phyloP scores from a whole-genome alignment of 129 eudicot species.

The Tagetes patula region DNA sequence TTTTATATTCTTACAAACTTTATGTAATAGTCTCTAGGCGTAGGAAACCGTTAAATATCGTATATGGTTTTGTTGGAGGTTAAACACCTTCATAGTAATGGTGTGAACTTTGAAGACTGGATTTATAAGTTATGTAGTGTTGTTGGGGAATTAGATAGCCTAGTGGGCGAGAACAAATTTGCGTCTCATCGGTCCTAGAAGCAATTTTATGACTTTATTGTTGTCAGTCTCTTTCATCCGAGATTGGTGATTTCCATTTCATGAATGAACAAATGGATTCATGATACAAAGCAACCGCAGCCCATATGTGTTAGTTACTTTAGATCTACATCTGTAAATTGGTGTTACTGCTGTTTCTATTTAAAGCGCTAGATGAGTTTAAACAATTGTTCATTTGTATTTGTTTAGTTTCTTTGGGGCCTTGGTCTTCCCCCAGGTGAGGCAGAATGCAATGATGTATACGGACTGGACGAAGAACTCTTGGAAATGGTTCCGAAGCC shows the following conservation, averaged over 20 bases:
- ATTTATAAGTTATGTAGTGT: background rate
- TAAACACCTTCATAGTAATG: background rate
- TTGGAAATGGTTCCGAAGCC: slow-evolving; percentile 96
- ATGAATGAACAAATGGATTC: background rate
- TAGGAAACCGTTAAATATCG: background rate
- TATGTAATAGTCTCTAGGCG: background rate
- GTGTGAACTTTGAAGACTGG: background rate
- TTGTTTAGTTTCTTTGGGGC: slow-evolving; percentile 82
- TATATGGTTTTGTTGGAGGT: background rate
- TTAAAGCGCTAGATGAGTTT: background rate
- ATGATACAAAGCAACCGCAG: too few relatives aligned
- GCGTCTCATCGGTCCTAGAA: background rate
- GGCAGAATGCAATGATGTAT: slow-evolving; percentile 91
- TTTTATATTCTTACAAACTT: background rate
- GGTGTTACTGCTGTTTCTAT: background rate
- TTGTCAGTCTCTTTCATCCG: background rate
- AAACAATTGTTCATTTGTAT: slow-evolving; percentile 15
- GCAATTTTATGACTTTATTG: background rate
- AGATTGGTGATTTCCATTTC: background rate
- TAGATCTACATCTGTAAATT: slow-evolving; percentile 2
- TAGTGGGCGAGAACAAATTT: background rate
- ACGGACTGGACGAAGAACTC: slow-evolving; percentile 90
- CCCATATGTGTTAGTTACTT: background rate
- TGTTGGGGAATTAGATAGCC: background rate
- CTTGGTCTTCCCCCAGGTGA: slow-evolving; percentile 72